phyloP scores from a whole-genome alignment of 2,329 filamentous ascomycete genomes.

The Stachybotrys echinatus region DNA sequence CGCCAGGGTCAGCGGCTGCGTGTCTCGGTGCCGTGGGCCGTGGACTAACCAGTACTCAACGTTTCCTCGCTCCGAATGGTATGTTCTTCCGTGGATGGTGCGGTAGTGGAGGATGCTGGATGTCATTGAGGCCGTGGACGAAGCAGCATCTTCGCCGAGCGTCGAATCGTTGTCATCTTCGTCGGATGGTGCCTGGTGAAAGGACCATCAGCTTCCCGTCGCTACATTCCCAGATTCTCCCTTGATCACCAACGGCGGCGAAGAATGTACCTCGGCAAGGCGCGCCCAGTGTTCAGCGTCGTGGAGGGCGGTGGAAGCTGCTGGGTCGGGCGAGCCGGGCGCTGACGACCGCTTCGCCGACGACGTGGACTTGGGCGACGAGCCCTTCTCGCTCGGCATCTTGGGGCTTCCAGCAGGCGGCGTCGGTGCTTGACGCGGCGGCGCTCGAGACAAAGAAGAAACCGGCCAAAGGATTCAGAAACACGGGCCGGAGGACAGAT shows the following conservation, averaged over 20 bases:
- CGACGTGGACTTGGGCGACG: background rate
- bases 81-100: background rate
- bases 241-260: background rate
- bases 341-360: background rate
- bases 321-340: background rate
- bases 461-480: no score
- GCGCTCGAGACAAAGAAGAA: no score
- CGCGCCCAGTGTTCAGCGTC: background rate
- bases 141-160: background rate
- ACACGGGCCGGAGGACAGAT: no score
- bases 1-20: background rate
- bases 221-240: no score
- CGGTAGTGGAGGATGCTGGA: background rate
- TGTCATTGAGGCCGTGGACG: background rate
- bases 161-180: background rate
- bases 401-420: background rate
- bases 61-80: background rate
- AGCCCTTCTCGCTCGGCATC: background rate
- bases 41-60: background rate
- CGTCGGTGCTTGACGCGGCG: no score
- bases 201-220: background rate
- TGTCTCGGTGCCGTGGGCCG: background rate
- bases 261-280: background rate
- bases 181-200: background rate
- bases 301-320: background rate